These are phyloP conservation scores for Patellifolia procumbens DNA, from an alignment of 179 eudicot species.

Conservation along the genomic window DNA sequence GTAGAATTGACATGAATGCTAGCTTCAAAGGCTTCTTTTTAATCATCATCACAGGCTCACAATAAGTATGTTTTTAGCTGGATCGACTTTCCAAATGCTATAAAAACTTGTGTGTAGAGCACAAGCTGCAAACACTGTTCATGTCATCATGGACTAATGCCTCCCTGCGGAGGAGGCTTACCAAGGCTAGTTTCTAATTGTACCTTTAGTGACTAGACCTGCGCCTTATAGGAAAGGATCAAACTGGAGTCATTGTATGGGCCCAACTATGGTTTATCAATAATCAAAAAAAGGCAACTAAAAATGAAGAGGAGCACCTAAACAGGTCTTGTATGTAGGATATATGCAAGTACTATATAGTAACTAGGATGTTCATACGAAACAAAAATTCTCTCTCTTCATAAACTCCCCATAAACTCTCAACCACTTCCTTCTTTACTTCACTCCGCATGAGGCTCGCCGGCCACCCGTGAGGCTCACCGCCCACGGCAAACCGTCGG, in stretches of 20 bases:
- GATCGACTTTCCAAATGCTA: slow-evolving; percentile 7
- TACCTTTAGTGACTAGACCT: neutral
- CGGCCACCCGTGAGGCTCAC: too few species aligned
- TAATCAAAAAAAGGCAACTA: neutral
- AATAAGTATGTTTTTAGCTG: neutral
- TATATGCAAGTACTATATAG: too few species aligned
- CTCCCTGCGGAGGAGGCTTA: neutral
- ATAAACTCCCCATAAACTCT: too few species aligned
- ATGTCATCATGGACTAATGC: neutral
- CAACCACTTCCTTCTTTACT: too few species aligned
- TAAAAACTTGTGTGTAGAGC: neutral
- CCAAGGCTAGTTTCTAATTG: neutral
- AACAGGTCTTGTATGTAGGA: neutral
- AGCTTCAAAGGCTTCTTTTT: slow-evolving; percentile 8
- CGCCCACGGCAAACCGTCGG: too few species aligned
- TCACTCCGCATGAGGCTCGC: too few species aligned
- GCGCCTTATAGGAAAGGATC: too few species aligned
- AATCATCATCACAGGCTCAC: neutral
- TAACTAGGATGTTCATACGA: too few species aligned
- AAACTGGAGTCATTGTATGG: neutral
- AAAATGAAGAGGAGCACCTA: neutral
- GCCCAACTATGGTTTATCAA: neutral
- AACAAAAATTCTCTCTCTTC: too few species aligned
- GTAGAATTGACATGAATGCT: neutral
- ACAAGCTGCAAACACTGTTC: slow-evolving; percentile 7